Conservation (phyloP, 2,329 filamentous ascomycete genomes). For the Meredithiella fracta region DNA sequence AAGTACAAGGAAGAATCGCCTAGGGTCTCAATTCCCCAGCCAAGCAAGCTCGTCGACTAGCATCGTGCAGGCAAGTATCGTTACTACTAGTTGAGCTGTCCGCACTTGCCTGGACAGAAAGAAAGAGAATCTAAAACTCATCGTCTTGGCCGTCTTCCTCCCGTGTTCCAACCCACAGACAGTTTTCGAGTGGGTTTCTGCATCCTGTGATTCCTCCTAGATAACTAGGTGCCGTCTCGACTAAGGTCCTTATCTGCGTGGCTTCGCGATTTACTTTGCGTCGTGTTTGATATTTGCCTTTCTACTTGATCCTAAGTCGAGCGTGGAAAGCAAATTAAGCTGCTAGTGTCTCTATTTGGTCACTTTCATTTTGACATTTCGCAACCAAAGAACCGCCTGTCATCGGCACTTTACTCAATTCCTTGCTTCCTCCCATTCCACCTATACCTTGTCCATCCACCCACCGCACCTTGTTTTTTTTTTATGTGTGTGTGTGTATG, state of each 20-base stretch:
- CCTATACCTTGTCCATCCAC: too few relatives aligned
- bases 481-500: background rate
- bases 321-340: background rate
- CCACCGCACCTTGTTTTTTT: slow-evolving; percentile 1
- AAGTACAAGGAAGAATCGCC: background rate
- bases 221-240: too few relatives aligned
- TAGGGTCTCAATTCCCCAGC: background rate
- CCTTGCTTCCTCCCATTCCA: too few relatives aligned
- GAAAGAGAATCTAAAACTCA: background rate
- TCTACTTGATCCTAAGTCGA: background rate
- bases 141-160: background rate
- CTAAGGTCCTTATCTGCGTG: too few relatives aligned
- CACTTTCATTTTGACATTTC: background rate
- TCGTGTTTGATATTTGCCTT: background rate
- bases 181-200: background rate
- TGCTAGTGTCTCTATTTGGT: background rate
- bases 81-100: background rate
- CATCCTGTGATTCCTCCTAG: background rate
- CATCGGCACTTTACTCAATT: background rate
- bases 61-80: too few relatives aligned
- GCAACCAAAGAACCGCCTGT: background rate
- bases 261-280: too few relatives aligned
- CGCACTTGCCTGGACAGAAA: background rate
- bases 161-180: background rate
- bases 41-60: too few relatives aligned